These are phyloP conservation scores for Oxytropis ochrocephala DNA, from an alignment of 306 rosid species.

Conservation along the genomic window DNA sequence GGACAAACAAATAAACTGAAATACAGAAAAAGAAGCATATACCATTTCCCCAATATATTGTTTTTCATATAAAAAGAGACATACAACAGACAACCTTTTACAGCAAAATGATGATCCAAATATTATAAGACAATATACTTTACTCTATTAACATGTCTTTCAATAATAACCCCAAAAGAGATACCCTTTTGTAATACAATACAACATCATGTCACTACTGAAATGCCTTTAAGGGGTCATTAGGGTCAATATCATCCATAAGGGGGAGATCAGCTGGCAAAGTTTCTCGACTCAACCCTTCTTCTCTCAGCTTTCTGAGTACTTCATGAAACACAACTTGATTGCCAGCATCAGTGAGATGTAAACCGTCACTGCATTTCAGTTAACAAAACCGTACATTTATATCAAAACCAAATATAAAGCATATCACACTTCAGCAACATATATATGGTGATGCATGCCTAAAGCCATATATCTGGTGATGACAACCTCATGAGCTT, in stretches of 20 bases:
- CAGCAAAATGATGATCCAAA: conserved; percentile 6
- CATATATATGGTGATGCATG: no score
- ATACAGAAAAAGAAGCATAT: not conserved
- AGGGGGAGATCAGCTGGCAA: conserved; percentile 62
- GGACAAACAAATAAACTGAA: not conserved
- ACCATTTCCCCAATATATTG: not conserved
- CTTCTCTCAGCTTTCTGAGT: conserved; percentile 45
- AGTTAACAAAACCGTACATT: conserved; percentile 1
- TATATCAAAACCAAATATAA: not conserved
- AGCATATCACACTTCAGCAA: not conserved
- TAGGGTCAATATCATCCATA: conserved; percentile 47
- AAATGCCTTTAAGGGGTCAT: conserved; percentile 61
- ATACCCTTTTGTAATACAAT: not conserved
- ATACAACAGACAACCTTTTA: not conserved
- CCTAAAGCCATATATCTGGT: no score
- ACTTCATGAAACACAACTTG: conserved; percentile 66
- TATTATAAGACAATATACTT: not conserved
- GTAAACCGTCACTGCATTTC: conserved; percentile 74
- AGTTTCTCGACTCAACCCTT: conserved; percentile 42
- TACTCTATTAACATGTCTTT: not conserved
- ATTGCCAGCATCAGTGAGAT: conserved; percentile 56
- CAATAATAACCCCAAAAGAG: not conserved
- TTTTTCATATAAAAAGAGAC: not conserved
- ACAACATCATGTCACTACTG: conserved; percentile 11
- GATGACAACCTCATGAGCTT: not conserved